phyloP scores from a whole-genome alignment of 345 rosid genomes.

The Hibiscus syriacus region DNA sequence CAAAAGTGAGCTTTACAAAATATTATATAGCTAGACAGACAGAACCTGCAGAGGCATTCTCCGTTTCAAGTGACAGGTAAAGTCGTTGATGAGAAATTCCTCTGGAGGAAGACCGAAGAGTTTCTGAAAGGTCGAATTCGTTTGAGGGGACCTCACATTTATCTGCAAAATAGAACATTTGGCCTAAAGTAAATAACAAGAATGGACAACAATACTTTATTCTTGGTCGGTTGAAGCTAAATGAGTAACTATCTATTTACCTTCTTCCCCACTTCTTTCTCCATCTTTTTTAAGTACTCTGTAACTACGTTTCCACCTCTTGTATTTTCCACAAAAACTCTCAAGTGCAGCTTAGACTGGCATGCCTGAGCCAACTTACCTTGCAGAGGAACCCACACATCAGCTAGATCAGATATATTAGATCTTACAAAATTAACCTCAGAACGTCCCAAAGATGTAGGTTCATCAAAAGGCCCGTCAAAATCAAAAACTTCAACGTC shows the following conservation, averaged over 20 bases:
- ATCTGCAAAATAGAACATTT: slow-evolving; percentile 44
- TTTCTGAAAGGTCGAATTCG: slow-evolving; percentile 95
- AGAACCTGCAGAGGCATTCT: slow-evolving; percentile 92
- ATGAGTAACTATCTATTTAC: slow-evolving; percentile 27
- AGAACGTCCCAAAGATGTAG: slow-evolving; percentile 76
- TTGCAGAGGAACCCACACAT: slow-evolving; percentile 79
- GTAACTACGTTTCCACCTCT: slow-evolving; percentile 74
- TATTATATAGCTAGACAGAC: slow-evolving; percentile 4
- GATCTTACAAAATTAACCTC: slow-evolving; percentile 83
- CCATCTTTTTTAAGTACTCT: slow-evolving; percentile 91
- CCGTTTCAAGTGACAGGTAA: slow-evolving; percentile 92
- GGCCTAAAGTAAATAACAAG: background rate
- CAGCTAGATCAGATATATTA: slow-evolving; percentile 78
- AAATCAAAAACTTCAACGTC: slow-evolving; percentile 89
- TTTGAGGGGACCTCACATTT: slow-evolving; percentile 89
- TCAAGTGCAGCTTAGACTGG: slow-evolving; percentile 84
- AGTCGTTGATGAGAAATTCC: slow-evolving; percentile 96
- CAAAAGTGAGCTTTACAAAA: slow-evolving; percentile 1
- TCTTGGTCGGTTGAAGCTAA: slow-evolving; percentile 6
- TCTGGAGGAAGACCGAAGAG: slow-evolving; percentile 89
- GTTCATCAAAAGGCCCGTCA: slow-evolving; percentile 89
- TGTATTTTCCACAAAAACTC: slow-evolving; percentile 86
- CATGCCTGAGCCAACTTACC: slow-evolving; percentile 90
- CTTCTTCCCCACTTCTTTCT: slow-evolving; percentile 98
- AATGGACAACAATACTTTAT: background rate